These are phyloP conservation scores for Gossypioides kirkii DNA, from an alignment of 345 rosid genomes.

Conservation along the genomic window DNA sequence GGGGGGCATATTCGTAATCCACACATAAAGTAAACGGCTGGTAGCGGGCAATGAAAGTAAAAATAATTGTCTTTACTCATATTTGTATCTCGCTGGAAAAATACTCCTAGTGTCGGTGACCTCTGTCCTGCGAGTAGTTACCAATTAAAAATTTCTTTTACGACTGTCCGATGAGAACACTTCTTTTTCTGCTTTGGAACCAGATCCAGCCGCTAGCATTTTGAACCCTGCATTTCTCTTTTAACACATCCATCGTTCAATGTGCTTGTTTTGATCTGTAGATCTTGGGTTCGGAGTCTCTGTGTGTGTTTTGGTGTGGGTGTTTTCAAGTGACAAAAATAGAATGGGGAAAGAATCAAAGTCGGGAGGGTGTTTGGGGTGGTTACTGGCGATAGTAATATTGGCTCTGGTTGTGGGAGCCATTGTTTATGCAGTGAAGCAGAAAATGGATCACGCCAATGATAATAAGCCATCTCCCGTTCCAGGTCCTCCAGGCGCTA, in stretches of 20 bases:
- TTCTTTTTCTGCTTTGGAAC: not conserved
- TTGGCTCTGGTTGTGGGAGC: conserved; percentile 50
- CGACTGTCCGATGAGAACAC: not conserved
- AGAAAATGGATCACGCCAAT: conserved; percentile 38
- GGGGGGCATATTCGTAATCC: conserved; percentile 10
- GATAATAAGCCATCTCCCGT: conserved; percentile 37
- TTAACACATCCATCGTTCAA: not conserved
- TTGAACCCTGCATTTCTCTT: not conserved
- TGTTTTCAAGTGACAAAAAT: not conserved
- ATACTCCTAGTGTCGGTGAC: too few species aligned
- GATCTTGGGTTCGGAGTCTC: conserved; percentile 1
- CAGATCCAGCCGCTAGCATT: conserved; percentile 3
- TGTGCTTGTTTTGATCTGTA: conserved; percentile 18
- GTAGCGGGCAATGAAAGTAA: not conserved
- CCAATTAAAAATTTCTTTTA: not conserved
- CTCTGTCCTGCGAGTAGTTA: not conserved
- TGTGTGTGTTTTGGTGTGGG: not conserved
- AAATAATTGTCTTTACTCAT: not conserved
- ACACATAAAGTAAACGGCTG: not conserved
- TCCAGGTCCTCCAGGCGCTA: conserved; percentile 87
- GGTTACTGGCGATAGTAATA: conserved; percentile 56
- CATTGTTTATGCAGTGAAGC: conserved; percentile 48
- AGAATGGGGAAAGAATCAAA: conserved; percentile 60
- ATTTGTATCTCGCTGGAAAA: too few species aligned
- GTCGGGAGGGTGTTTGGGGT: conserved; percentile 61